Base-by-base conservation (phyloP, 192 early-diverging fungal genomes). In the Entomortierella beljakovae region DNA sequence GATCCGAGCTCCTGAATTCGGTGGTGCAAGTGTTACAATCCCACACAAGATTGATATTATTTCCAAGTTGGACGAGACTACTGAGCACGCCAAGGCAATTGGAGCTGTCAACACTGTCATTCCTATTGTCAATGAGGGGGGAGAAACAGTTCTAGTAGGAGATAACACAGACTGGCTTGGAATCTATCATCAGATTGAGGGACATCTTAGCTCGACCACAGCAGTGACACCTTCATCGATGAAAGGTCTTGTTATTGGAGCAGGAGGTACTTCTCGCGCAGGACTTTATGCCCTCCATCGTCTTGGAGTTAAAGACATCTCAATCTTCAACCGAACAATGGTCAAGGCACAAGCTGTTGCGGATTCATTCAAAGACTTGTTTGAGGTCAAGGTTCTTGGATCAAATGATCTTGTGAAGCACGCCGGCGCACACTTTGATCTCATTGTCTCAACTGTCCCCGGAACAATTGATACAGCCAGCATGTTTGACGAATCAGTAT, bases 141-240 rank as follows among this genome's bases (percentile, higher is more conserved):
- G 60, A 22, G 66, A 52, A 33, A 70, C 72, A 15, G 48, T 65
- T 42, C 77, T 97, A 3, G 51, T 90, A 31, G 98, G 98, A 22
- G 96, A 97, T 64, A 99, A 99, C 81, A 99, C 98, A 18, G 98
- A 99, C 71, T 98, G 93, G 86, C 62, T 97, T 22, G 98, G 98
- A 34, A 98, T 99, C 54, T 83, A 83, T 46, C 82, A 82, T 31
- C 87, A 86, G 53, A 84, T 97, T 35, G 75, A 85, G 55, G 83
- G 79, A 18, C 70, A 84, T 22, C 67, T 84, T 50, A 64, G 71
- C 40, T 59, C 68, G 8, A 80, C 57, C 0, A 33, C 67, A 40
- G 56, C 18, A 0, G 48, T 37, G 2, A 29, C 57, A 23, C 80
- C 80, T 20, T 52, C 62, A 28, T 34, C 80, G 50, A 80, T 69